Evolutionary conservation across 257 asterid genomes (phyloP), one percentile per base, ranked within the genome.

Genomic region (Plantago major): DNA sequence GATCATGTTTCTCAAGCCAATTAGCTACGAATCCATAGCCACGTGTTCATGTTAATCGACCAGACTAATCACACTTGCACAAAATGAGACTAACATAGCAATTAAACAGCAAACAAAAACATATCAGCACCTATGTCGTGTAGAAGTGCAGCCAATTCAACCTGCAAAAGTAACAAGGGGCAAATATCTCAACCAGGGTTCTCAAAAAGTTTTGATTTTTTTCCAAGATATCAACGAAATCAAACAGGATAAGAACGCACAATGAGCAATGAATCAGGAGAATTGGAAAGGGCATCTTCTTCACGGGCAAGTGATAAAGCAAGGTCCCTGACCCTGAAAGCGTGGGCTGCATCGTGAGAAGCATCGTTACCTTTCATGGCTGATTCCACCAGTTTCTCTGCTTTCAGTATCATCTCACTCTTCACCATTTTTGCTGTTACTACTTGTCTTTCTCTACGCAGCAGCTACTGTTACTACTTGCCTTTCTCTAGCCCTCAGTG

Each of bases 61-160:
- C 8, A 33, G 40, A 5, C 40, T 33, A 7, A 33, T 33, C 40
- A 33, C 3, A 33, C 40, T 33, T 7, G 3, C 8, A 33, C 40
- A 33, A 33, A 33, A 0, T 33, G 0, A 33, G 7, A 33, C 40
- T 33, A 33, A 33, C 40, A 33, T 4, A 33, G 8, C 40, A 33
- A 3, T 4, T 33, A 33, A 33, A 33, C 40, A 22, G 1, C 26
- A 22, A 22, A 22, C 40, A 7, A 33, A 4, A 33, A 33, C 40
- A 33, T 33, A 4, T 33, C 8, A 33, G 63, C 70, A 89, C 96
- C 97, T 68, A 86, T 81, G 76, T 92, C 98, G 64, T 89, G 98
- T 55, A 92, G 85, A 79, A 92, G 95, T 46, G 98, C 98, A 67
- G 98, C 95, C 71, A 92, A 78, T 78, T 89, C 95, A 74, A 92